Evolutionary conservation across 768 basidiomycete genomes (phyloP).

Genomic region (Coprinellus micaceus): DNA sequence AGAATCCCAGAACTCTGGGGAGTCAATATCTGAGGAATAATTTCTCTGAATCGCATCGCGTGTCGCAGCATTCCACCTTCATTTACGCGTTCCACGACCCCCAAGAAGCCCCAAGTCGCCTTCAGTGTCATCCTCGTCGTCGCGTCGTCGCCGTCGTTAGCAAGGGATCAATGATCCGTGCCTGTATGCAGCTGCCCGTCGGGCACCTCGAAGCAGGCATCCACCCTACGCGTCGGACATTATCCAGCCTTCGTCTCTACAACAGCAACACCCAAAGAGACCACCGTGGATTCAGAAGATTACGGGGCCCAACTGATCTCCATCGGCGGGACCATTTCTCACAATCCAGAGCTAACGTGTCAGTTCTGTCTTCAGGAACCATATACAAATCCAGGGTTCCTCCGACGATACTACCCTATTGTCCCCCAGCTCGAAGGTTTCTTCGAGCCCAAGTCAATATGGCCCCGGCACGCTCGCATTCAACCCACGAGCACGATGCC

Average conservation of each 20-base stretch:
- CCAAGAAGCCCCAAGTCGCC: neutral
- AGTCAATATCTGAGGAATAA: neutral
- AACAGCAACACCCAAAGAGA: neutral
- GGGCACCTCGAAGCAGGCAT: neutral
- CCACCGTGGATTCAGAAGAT: neutral
- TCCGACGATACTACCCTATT: constrained; percentile 7
- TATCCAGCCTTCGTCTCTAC: neutral
- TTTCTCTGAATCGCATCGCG: neutral
- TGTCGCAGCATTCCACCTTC: neutral
- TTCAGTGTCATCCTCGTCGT: neutral
- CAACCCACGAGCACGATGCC: constrained; percentile 14
- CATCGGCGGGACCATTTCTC: constrained; percentile 5
- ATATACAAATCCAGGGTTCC: constrained; percentile 8
- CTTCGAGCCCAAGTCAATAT: neutral
- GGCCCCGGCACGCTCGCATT: constrained; percentile 2
- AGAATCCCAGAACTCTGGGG: neutral
- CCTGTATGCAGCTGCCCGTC: neutral
- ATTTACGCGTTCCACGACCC: neutral
- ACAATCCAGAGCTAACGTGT: constrained; percentile 9
- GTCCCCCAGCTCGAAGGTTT: neutral
- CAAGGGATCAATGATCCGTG: constrained; percentile 5
- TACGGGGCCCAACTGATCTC: neutral
- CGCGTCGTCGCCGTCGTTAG: neutral
- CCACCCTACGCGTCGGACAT: neutral
- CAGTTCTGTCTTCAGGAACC: constrained; percentile 6